These are phyloP conservation scores for Claviceps sp. DNA, from an alignment of 2,329 filamentous ascomycete genomes.

Conservation along the genomic window DNA sequence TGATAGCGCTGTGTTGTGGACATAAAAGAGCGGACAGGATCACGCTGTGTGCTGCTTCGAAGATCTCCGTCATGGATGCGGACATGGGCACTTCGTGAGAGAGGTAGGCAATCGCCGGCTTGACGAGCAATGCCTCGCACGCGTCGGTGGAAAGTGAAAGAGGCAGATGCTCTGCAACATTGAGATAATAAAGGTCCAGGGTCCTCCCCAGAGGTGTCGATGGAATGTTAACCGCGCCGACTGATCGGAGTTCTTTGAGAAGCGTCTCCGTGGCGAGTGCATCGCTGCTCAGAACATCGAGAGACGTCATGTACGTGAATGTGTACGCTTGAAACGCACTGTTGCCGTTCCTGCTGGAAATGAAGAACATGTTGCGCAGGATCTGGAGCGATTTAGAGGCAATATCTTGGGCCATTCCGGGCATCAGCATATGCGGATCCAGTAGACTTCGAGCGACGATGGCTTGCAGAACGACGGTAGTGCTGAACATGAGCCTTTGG, in stretches of 20 bases:
- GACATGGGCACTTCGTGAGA: slow-evolving; percentile 29
- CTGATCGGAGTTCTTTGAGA: slow-evolving; percentile 44
- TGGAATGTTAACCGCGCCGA: slow-evolving; percentile 18
- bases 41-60: slow-evolving; percentile 77
- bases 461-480: slow-evolving; percentile 61
- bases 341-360: slow-evolving; percentile 61
- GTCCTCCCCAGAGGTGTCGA: slow-evolving; percentile 43
- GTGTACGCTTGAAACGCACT: slow-evolving; percentile 69
- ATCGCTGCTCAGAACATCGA: slow-evolving; percentile 69
- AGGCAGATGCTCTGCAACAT: slow-evolving; percentile 72
- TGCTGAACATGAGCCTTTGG: slow-evolving; percentile 61
- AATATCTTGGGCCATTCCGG: slow-evolving; percentile 42
- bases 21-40: slow-evolving; percentile 69
- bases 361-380: slow-evolving; percentile 68
- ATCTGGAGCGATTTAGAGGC: slow-evolving; percentile 60
- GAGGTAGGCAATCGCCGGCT: slow-evolving; percentile 64
- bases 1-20: slow-evolving; percentile 60
- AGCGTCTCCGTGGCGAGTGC: slow-evolving; percentile 52
- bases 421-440: slow-evolving; percentile 32
- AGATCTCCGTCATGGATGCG: slow-evolving; percentile 44
- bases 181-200: slow-evolving; percentile 80
- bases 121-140: slow-evolving; percentile 60
- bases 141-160: slow-evolving; percentile 50
- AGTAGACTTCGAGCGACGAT: slow-evolving; percentile 51
- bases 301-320: slow-evolving; percentile 69